Evolutionary conservation across 2,329 filamentous ascomycete genomes (phyloP), one percentile per base, ranked within the genome.

Genomic region (Polychaeton citri): DNA sequence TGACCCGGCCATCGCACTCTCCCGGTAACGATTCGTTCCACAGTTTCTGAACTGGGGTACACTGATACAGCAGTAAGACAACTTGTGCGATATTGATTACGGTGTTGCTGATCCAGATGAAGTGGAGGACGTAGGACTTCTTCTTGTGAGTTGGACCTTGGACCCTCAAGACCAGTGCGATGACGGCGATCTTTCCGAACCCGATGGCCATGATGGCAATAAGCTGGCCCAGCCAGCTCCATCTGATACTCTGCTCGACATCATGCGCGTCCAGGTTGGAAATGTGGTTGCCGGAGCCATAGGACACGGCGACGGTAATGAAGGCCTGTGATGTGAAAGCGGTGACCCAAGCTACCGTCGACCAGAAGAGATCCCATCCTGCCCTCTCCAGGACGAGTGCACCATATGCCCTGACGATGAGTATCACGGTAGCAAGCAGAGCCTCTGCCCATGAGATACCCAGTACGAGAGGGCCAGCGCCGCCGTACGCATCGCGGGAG

Each of bases 91-190:
- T 41, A 30, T 48, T 44, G 6, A 51, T 30, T 8, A 43, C 33
- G 10, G 35, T 19, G 24, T 49, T 48, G 18, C 39, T 38, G 17
- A 42, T 21, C 10, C 39, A 47, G 17, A 50, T 41, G 19, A 43
- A 34, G 15, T 47, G 43, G 30, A 49, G 33, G 5, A 46, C 19
- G 35, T 37, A 45, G 10, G 42, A 40, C 32, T 47, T 48, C 13
- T 19, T 42, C 16, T 37, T 37, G 21, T 48, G 39, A n/a, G 24
- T 42, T 3, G 43, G 38, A 16, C 44, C 45, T 33, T 48, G 49
- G 19, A 51, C 43, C 28, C 45, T 44, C 4, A 50, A 15, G 16
- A 51, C 35, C 19, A 51, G 49, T 15, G 43, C 41, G 19, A 52
- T 39, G 34, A 51, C 45, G 20, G 48, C 46, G 28, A 44, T 36